Base-by-base conservation (phyloP, 441 rosid genomes). In the Pelargonium myrrhifolium region DNA sequence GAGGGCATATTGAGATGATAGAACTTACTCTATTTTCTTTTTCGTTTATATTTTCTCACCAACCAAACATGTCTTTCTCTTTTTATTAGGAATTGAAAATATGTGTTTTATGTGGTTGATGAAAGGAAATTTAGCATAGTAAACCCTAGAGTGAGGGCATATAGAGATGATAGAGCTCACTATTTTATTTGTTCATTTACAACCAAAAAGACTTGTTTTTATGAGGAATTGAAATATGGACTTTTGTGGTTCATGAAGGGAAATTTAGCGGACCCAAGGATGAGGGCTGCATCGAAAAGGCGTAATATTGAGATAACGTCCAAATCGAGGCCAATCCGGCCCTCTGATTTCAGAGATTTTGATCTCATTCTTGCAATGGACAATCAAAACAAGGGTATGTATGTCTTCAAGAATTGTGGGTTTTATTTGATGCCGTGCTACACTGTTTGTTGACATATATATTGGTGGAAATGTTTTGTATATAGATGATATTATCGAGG, bases 351-450 rank as follows among this genome's bases (percentile, higher is more conserved):
- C 67, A 76, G 65, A 22, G 90, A 87, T 43, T 93, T 93, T 58
- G 92, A 93, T 85, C 76, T 86, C 70, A 89, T 89, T 75, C 93
- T 89, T 74, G 98, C 92, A 2, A 93, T 90, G 97, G 98, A 90
- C 76, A 81, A 84, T 45, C 81, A 79, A 72, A 93, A 93, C 77
- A 84, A 79, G 81, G 85, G 97, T 85, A 5, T 65, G 26, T 9
- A 5, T 37, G 18, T 0, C 20, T 62, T 61, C 22, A n/a, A 65
- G 35, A 42, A 20, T 72, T 72, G 2, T 47, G 37, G 45, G 72
- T 56, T 68, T 68, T 24, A 28, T 68, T 40, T 15, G n/a, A 11
- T 35, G 6, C 39, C 39, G 39, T 9, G 39, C 39, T 35, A 35
- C 39, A 35, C 39, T 35, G 39, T 35, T 35, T 35, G 39, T 35